Conservation (phyloP, 2,329 filamentous ascomycete genomes). For the Macroventuria anomochaeta region DNA sequence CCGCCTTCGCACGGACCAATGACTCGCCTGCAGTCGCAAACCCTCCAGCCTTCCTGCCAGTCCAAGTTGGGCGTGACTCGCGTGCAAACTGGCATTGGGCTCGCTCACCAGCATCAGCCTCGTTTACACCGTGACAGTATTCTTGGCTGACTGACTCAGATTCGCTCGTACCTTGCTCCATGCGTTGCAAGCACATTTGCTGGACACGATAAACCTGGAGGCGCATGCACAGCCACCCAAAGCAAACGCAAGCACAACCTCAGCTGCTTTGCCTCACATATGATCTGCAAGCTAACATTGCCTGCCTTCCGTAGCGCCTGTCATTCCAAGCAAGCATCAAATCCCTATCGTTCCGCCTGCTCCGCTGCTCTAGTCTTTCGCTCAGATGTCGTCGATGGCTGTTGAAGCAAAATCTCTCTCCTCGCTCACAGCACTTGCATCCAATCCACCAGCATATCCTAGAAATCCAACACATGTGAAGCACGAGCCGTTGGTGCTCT, state of each 20-base stretch:
- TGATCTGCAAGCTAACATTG: conserved; percentile 24
- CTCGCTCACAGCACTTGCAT: conserved; percentile 77
- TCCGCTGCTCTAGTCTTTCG: conserved; percentile 18
- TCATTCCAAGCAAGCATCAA: conserved; percentile 19
- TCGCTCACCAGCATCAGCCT: conserved; percentile 25
- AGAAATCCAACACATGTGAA: conserved; percentile 73
- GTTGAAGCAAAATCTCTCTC: conserved; percentile 86
- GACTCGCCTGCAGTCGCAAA: conserved; percentile 9
- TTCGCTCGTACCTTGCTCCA: conserved; percentile 20
- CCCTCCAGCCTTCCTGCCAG: conserved; percentile 11
- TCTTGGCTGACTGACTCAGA: conserved; percentile 27
- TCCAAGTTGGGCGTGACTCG: conserved; percentile 6
- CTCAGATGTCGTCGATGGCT: conserved; percentile 40
- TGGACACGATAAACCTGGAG: conserved; percentile 23
- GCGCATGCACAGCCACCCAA: conserved; percentile 41
- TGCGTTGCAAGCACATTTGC: conserved; percentile 21
- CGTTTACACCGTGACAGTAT: conserved; percentile 15
- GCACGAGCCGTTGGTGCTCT: conserved; percentile 78
- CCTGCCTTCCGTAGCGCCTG: conserved; percentile 12
- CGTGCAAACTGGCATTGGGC: conserved; percentile 15
- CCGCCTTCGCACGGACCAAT: conserved; percentile 21
- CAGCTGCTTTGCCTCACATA: conserved; percentile 32
- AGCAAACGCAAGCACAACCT: conserved; percentile 29
- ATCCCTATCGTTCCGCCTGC: conserved; percentile 16
- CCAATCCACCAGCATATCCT: conserved; percentile 86